Evolutionary conservation across 768 basidiomycete genomes (phyloP).

Genomic region (Leccinum incarnatum): DNA sequence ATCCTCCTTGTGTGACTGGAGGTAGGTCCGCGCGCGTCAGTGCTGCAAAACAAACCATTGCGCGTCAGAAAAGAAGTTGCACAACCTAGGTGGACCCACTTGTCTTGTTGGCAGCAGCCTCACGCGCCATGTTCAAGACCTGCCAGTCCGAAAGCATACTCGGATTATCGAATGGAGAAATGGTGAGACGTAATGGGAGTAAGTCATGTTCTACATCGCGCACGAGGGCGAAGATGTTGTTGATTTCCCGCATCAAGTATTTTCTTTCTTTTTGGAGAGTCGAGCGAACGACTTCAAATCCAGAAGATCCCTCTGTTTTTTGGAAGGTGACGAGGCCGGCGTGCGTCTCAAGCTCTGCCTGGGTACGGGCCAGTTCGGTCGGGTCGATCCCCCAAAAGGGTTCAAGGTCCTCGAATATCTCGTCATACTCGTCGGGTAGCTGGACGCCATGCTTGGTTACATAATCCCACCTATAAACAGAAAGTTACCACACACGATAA

Average conservation of each 20-base stretch:
- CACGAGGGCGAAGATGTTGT: conserved; percentile 24
- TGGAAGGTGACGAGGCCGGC: conserved; percentile 20
- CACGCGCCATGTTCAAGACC: conserved; percentile 19
- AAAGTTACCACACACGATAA: not conserved
- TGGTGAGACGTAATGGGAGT: conserved; percentile 31
- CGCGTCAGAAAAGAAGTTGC: not conserved
- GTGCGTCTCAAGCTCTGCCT: conserved; percentile 20
- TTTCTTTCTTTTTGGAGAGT: conserved; percentile 6
- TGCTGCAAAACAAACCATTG: conserved; percentile 17
- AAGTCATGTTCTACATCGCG: conserved; percentile 27
- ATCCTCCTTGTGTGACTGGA: conserved; percentile 23
- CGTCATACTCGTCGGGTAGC: conserved; percentile 48
- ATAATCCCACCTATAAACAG: conserved; percentile 40
- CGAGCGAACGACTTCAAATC: conserved; percentile 17
- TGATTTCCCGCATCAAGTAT: conserved; percentile 1
- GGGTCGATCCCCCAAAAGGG: conserved; percentile 39
- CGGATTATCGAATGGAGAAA: conserved; percentile 33
- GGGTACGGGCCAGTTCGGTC: conserved; percentile 17
- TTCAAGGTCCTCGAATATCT: conserved; percentile 38
- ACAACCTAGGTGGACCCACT: conserved; percentile 17
- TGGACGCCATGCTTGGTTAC: conserved; percentile 37
- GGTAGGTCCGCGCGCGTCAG: conserved; percentile 35
- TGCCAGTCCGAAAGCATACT: conserved; percentile 26
- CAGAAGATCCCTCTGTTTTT: conserved; percentile 14
- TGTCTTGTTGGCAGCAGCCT: conserved; percentile 29